Evolutionary conservation across 164 flowering plant species (phyloP).

Genomic region (Nymphaea colorata): DNA sequence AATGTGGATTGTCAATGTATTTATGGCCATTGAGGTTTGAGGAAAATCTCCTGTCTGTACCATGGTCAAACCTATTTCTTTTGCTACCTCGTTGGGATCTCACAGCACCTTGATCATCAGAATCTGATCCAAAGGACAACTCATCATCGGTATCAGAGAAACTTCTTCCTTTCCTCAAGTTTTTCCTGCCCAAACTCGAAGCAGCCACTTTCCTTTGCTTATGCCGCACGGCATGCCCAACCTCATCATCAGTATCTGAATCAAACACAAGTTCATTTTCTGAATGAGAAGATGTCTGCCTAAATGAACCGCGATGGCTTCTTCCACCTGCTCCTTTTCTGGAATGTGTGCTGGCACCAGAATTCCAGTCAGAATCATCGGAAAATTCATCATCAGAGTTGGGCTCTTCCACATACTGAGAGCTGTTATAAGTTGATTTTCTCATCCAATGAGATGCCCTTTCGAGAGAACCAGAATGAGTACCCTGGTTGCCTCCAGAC

Average conservation of each 20-base stretch:
- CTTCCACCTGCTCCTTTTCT: constrained; percentile 23
- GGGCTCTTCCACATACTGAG: constrained; percentile 23
- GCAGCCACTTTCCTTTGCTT: constrained; percentile 14
- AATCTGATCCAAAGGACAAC: constrained; percentile 29
- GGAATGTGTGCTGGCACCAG: constrained; percentile 48
- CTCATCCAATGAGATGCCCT: constrained; percentile 17
- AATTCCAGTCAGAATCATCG: constrained; percentile 47
- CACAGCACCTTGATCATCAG: constrained; percentile 20
- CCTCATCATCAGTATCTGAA: constrained; percentile 37
- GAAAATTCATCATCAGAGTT: constrained; percentile 59
- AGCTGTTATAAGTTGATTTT: constrained; percentile 22
- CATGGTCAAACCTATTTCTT: constrained; percentile 15
- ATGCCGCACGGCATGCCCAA: constrained; percentile 15
- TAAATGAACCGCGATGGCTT: constrained; percentile 21
- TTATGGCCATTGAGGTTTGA: constrained; percentile 9
- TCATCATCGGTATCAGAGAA: constrained; percentile 21
- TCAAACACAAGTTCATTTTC: constrained; percentile 32
- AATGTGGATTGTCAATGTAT: constrained; percentile 7
- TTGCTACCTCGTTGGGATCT: constrained; percentile 12
- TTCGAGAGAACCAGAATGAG: constrained; percentile 7
- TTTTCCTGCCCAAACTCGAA: constrained; percentile 16
- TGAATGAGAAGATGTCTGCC: constrained; percentile 35
- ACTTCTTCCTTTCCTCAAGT: constrained; percentile 8
- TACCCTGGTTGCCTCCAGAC: constrained; percentile 5
- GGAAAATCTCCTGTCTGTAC: constrained; percentile 16